Percentiles rank a stretch among this genome's conserved stretches.
Evolutionary conservation across 805 yeast species (phyloP).

Genomic region (Pichia eremophila): DNA sequence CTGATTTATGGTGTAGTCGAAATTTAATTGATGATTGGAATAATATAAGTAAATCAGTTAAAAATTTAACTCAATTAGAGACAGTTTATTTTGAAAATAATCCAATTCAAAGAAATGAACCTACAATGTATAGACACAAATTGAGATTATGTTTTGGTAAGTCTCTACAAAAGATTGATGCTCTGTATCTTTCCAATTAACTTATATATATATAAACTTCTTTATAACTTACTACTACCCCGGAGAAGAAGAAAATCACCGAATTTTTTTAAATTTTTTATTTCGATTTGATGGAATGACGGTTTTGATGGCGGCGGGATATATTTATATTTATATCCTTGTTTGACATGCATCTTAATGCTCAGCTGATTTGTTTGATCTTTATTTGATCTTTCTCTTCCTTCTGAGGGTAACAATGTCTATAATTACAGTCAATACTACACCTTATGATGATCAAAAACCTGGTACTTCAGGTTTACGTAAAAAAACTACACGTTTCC

Average conservation of each 20-base stretch:
- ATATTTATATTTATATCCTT: too few species aligned
- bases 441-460: constrained; percentile 80
- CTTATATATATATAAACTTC: neutral
- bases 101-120: constrained; percentile 66
- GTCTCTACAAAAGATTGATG: constrained; percentile 77
- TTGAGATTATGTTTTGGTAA: constrained; percentile 63
- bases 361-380: neutral
- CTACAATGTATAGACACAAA: constrained; percentile 82
- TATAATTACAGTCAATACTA: constrained; percentile 40
- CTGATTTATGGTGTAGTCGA: constrained; percentile 91
- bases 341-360: neutral
- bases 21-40: constrained; percentile 63
- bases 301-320: too few species aligned
- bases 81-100: constrained; percentile 93
- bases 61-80: constrained; percentile 53
- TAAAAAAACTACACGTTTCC: constrained; percentile 80
- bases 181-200: constrained; percentile 44
- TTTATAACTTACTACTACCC: too few species aligned
- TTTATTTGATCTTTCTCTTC: too few species aligned
- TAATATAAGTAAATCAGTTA: constrained; percentile 58
- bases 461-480: constrained; percentile 98
- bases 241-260: too few species aligned
- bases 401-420: too few species aligned
- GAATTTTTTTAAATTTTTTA: too few species aligned
- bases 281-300: too few species aligned